These are phyloP conservation scores for Ceratobasidium papillatum DNA, from an alignment of 1,284 basidiomycete species.

Conservation along the genomic window DNA sequence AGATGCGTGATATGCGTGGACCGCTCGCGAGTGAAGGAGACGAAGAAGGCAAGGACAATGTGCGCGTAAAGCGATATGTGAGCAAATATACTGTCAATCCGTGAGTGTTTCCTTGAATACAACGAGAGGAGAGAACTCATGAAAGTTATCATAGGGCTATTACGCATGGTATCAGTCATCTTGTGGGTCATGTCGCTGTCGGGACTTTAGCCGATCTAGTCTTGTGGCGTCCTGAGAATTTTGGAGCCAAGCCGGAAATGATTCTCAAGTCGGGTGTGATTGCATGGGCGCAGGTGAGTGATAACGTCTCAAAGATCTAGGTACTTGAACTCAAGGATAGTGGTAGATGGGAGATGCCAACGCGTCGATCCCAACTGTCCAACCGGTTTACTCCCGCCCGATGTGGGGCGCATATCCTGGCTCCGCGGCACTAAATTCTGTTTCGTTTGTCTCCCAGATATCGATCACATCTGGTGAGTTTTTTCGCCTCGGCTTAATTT, in stretches of 20 bases:
- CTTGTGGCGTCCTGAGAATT: conserved; percentile 92
- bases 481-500: not conserved
- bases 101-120: conserved; percentile 61
- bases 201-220: conserved; percentile 93
- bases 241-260: conserved; percentile 91
- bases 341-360: conserved; percentile 92
- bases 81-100: conserved; percentile 99
- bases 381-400: conserved; percentile 83
- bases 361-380: conserved; percentile 91
- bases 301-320: not conserved
- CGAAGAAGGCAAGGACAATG: conserved; percentile 78
- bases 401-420: conserved; percentile 88
- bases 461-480: conserved; percentile 68
- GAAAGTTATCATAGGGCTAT: conserved; percentile 71
- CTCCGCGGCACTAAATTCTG: conserved; percentile 81
- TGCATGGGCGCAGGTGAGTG: conserved; percentile 79
- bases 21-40: conserved; percentile 73
- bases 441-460: conserved; percentile 84
- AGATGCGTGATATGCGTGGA: conserved; percentile 86
- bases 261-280: conserved; percentile 96
- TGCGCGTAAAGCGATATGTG: conserved; percentile 96
- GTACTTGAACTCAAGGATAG: conserved; percentile 3
- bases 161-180: conserved; percentile 89
- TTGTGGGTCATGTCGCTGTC: conserved; percentile 84
- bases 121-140: not conserved